Evolutionary conservation across 2,329 filamentous ascomycete species (phyloP), one percentile per base, ranked within the genome.

Genomic region (Penicillium thymicola): DNA sequence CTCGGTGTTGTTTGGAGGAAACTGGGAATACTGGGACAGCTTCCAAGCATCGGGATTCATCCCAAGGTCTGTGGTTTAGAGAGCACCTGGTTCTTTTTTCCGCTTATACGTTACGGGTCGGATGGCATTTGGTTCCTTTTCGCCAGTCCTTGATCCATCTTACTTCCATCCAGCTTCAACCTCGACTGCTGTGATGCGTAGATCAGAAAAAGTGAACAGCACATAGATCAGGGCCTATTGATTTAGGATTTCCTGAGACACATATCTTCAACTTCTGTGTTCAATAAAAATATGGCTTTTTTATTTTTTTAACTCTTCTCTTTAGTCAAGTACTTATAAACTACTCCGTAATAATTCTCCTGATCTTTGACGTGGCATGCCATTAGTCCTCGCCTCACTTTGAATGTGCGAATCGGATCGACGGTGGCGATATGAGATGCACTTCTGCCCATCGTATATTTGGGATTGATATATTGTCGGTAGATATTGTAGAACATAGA

Each of bases 101-200:
- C 51, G 47, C 50, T 40, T 55, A 62, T 58, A 61, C 57, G 61
- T 57, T 65, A 42, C 63, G 64, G 64, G 61, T 64, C 62, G 64
- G 63, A 60, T 60, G 63, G 64, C 63, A 65, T 66, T 66, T 66
- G 64, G 64, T 66, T 66, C 64, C 64, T 66, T 66, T 66, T 66
- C 62, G 63, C 64, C 64, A 48, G 62, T 65, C 61, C 64, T 51
- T 65, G 57, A 63, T 57, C 54, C 55, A 49, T 62, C 58, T 62
- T 59, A 51, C 50, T 46, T 54, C 55, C 61, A 55, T 55, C 41
- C 30, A 57, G 58, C 53, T 46, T 55, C 58, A 52, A 48, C 55
- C 51, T 61, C 52, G 61, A 56, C 55, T 57, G 62, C 59, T 63
- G 59, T 54, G 59, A 61, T 61, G 62, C 10, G 55, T 50, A 63